Evolutionary conservation across 2,329 filamentous ascomycete genomes (phyloP).

Genomic region (Clarireedia hainanense): DNA sequence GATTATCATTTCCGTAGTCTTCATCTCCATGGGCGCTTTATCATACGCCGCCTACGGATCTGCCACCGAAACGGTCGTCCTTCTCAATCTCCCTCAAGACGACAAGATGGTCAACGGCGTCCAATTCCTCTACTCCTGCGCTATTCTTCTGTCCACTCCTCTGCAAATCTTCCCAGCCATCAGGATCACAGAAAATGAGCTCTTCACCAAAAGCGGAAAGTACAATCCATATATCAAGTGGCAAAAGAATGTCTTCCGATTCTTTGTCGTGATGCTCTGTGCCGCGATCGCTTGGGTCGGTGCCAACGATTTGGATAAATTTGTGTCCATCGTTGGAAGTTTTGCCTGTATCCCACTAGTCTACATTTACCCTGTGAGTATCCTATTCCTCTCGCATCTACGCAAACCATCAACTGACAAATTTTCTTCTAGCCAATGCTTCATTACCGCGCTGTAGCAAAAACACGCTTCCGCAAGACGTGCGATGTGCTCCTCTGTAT

Average conservation of each 20-base stretch:
- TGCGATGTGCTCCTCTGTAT: slow-evolving; percentile 70
- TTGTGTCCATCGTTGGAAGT: slow-evolving; percentile 90
- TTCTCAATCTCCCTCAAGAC: slow-evolving; percentile 93
- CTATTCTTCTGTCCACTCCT: slow-evolving; percentile 92
- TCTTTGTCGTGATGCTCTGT: slow-evolving; percentile 83
- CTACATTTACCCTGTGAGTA: slow-evolving; percentile 91
- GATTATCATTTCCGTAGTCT: slow-evolving; percentile 88
- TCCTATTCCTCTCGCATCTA: not conserved
- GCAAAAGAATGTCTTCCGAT: slow-evolving; percentile 97
- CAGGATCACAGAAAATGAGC: slow-evolving; percentile 86
- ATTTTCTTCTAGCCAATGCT: slow-evolving; percentile 63
- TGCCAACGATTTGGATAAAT: slow-evolving; percentile 91
- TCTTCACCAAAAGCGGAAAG: slow-evolving; percentile 91
- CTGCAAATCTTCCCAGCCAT: slow-evolving; percentile 97
- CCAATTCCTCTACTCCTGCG: slow-evolving; percentile 93
- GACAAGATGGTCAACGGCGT: slow-evolving; percentile 92
- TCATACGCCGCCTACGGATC: slow-evolving; percentile 96
- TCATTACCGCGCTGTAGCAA: slow-evolving; percentile 75
- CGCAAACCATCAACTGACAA: not conserved
- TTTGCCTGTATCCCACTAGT: slow-evolving; percentile 97
- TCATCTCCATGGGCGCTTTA: slow-evolving; percentile 82
- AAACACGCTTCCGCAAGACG: slow-evolving; percentile 55
- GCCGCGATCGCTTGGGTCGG: slow-evolving; percentile 85
- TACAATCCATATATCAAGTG: slow-evolving; percentile 99
- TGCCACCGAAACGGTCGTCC: slow-evolving; percentile 89